Evolutionary conservation across 108 stramenopile species (phyloP), one percentile per base, ranked within the genome.

Genomic region (Phaeodactylum tricornutum): DNA sequence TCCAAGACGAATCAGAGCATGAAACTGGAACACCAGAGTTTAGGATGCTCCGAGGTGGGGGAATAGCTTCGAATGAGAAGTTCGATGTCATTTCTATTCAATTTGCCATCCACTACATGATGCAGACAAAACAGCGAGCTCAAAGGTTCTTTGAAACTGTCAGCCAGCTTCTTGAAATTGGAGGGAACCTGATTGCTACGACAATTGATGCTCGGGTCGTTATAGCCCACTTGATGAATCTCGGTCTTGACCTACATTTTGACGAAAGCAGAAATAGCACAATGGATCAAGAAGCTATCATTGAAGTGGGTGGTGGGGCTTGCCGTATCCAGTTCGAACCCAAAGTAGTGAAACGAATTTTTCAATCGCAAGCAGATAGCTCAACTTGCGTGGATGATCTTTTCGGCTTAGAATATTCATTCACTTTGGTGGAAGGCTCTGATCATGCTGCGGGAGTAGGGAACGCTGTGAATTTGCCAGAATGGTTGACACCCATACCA

Each of bases 51-150:
- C 61, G 67, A 11, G 84, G 87, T 6, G 92, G 88, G 14, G 85
- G 89, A 0, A 70, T 84, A 29, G 50, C 60, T 7, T 64, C 60
- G 27, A 39, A 57, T 3, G 72, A 91, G 21, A 64, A 64, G 22
- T 99, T 96, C 57, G 94, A 97, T 67, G 81, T 96, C 3, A 92
- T 94, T 2, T 84, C 81, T 23, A 95, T 95, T 55, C 98, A 99
- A 64, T 97, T 99, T 69, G 96, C 98, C 5, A 82, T 99, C 49
- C 98, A 99, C 57, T 99, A 99, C 75, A 96, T 97, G 95, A 96
- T 94, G 72, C 72, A 81, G 14, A 82, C 85, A 3, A 47, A 72
- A 38, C 62, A 71, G 48, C 74, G 93, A n/a, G 92, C 96, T 3
- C 27, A 75, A 22, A 56, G 81, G 2, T 96, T 96, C 44, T 89